Base-by-base conservation (phyloP, 352 stramenopile genomes). In the Phytophthora macrochlamydospora region DNA sequence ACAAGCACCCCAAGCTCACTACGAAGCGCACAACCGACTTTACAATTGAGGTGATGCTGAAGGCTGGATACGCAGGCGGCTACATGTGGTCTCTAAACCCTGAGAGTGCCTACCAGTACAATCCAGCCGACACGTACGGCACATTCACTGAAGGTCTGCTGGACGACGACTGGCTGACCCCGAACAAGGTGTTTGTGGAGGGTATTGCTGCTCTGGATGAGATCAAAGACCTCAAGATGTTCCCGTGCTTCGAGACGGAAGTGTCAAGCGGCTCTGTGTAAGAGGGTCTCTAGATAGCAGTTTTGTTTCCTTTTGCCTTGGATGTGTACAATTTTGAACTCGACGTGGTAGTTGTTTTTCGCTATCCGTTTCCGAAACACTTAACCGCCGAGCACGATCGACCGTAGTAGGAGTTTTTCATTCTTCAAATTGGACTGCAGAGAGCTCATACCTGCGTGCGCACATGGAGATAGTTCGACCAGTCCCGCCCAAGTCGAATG, bases 71-170 rank as follows among this genome's bases (percentile, higher is more conserved):
- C 35, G 82, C 81, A 0, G 84, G 84, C n/a, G 83, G 80, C 3
- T 93, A 90, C 64, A 89, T 93, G 80, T 93, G 84, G 84, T 90
- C 82, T 9, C 67, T 93, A 2, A 93, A 93, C 46, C 84, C 84
- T 0, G 84, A 91, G 68, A 88, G 75, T 69, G 84, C 80, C 48
- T 93, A 93, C 67, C 76, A 88, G 66, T 91, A 73, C 72, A 92
- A 92, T 50, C 84, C 84, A 0, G 78, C 83, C 7, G 81, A 90
- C 53, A 87, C 62, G 14, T 83, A 72, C 56, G 84, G 82, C 29
- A 59, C 59, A 0, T 93, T 91, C 58, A 90, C 79, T 1, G 82
- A 93, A 54, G 82, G 82, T 0, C 52, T 93, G 56, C 64, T 93
- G 32, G 58, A 75, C 6, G 80, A 93, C 48, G 82, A 93, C 63